These are phyloP conservation scores for Kluyveromyces dobzhanskii DNA, from an alignment of 805 yeast genomes.

Conservation along the genomic window DNA sequence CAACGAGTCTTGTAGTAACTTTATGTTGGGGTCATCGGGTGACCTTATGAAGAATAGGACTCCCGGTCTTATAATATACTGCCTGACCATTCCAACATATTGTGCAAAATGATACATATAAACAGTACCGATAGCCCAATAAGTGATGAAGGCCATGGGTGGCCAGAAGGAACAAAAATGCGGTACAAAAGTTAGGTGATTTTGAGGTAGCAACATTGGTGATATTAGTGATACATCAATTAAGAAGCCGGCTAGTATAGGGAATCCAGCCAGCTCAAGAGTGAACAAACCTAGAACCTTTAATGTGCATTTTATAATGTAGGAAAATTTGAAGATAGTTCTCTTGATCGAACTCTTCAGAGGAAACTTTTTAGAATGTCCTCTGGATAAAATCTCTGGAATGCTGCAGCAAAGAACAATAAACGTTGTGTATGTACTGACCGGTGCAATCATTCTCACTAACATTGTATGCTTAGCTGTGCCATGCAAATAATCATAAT, in stretches of 20 bases:
- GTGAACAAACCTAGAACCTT: constrained; percentile 71
- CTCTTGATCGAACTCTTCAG: constrained; percentile 34
- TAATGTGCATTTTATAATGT: constrained; percentile 50
- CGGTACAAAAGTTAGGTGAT: constrained; percentile 17
- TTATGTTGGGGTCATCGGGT: constrained; percentile 87
- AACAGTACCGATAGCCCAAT: constrained; percentile 70
- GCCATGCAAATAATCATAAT: constrained; percentile 14
- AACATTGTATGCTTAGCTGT: constrained; percentile 16
- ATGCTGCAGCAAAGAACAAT: constrained; percentile 16
- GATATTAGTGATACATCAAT: constrained; percentile 50
- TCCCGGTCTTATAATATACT: constrained; percentile 70
- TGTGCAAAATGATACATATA: constrained; percentile 86
- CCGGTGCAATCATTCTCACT: constrained; percentile 22
- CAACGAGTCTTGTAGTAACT: constrained; percentile 79
- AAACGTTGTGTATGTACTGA: constrained; percentile 22
- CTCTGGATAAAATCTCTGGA: constrained; percentile 19
- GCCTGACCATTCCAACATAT: constrained; percentile 77
- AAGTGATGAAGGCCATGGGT: constrained; percentile 21
- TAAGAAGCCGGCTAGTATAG: constrained; percentile 75
- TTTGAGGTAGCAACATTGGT: constrained; percentile 18
- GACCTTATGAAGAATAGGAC: constrained; percentile 86
- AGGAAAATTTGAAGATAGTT: constrained; percentile 40
- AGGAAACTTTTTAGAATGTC: constrained; percentile 22
- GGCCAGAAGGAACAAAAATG: constrained; percentile 17
- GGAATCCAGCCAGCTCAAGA: constrained; percentile 78